Percentiles rank a stretch among this genome's conserved stretches.
phyloP scores from a whole-genome alignment of 345 rosid genomes.

The Arabidopsis thaliana region TAIR10.1 NC_003076.8:16189501-16190000 shows the following conservation, averaged over 20 bases:
- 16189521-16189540: constrained; percentile 12
- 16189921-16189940: not conserved
- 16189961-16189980: not conserved
- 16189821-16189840: constrained; percentile 55
- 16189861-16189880: constrained; percentile 29
- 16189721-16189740: not conserved
- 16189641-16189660: constrained; percentile 3
- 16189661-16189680: not conserved
- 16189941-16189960: not conserved
- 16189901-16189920: not conserved
- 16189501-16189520: constrained; percentile 1
- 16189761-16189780: not conserved
- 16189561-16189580: constrained; percentile 22
- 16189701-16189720: not conserved
- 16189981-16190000: constrained; percentile 25
- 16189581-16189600: constrained; percentile 39
- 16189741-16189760: not conserved
- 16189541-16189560: constrained; percentile 28
- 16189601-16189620: constrained; percentile 27
- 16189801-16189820: constrained; percentile 1
- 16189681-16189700: not conserved
- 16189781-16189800: not conserved
- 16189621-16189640: constrained; percentile 44
- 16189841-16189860: constrained; percentile 39
- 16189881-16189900: constrained; percentile 16